Evolutionary conservation across 2,329 filamentous ascomycete genomes (phyloP).

Genomic region (Cladosporium sp.): DNA sequence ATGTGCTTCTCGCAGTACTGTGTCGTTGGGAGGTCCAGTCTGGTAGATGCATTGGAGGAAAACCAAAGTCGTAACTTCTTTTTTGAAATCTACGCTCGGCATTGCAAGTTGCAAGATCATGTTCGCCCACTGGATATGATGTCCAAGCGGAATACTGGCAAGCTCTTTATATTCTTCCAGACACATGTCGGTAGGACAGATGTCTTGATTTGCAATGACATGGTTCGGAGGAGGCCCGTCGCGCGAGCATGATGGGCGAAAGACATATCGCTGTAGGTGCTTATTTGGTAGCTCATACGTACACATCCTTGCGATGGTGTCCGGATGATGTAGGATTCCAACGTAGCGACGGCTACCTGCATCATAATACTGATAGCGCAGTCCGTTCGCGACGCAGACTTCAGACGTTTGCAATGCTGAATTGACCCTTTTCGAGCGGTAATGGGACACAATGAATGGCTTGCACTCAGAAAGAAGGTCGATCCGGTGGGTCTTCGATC

Average conservation of each 20-base stretch:
- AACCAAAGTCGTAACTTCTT: constrained; percentile 44
- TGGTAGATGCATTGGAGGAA: constrained; percentile 50
- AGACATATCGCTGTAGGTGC: constrained; percentile 28
- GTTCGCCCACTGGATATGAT: constrained; percentile 41
- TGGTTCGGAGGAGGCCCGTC: constrained; percentile 18
- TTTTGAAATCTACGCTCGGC: constrained; percentile 55
- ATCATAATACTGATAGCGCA: constrained; percentile 47
- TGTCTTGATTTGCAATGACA: constrained; percentile 42
- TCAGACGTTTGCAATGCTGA: constrained; percentile 33
- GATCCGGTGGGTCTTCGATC: constrained; percentile 25
- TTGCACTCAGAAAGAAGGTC: constrained; percentile 43
- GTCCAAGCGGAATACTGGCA: constrained; percentile 44
- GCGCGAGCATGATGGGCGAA: constrained; percentile 6
- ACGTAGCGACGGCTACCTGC: constrained; percentile 33
- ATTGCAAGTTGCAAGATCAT: constrained; percentile 47
- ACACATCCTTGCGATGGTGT: constrained; percentile 21
- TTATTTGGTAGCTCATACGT: constrained; percentile 35
- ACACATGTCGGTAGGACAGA: constrained; percentile 43
- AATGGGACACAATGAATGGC: constrained; percentile 45
- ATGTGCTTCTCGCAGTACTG: constrained; percentile 44
- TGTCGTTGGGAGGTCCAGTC: constrained; percentile 44
- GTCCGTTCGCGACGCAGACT: constrained; percentile 43
- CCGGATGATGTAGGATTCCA: neutral
- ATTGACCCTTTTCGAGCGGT: constrained; percentile 33
- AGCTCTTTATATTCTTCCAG: constrained; percentile 51